Evolutionary conservation across 1,139 yeast genomes (phyloP).

Genomic region (Casaregolazyma lundiana): DNA sequence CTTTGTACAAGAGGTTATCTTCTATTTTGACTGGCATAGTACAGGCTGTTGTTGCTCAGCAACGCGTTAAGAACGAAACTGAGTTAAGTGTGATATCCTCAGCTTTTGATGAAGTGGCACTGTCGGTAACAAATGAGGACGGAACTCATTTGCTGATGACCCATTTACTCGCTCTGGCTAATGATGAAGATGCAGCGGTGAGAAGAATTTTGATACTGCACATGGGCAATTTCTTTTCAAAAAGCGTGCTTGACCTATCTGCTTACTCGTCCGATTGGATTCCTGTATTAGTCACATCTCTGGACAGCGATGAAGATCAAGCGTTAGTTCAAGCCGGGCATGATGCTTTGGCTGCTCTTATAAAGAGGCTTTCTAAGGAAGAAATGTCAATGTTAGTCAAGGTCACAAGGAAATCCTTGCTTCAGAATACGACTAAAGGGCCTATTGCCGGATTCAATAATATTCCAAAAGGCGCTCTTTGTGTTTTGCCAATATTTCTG

Average conservation of each 20-base stretch:
- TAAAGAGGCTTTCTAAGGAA: constrained; percentile 69
- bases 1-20: constrained; percentile 68
- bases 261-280: constrained; percentile 74
- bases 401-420: constrained; percentile 72
- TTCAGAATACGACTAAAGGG: constrained; percentile 58
- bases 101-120: constrained; percentile 63
- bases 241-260: constrained; percentile 65
- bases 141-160: constrained; percentile 84
- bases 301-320: constrained; percentile 60
- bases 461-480: constrained; percentile 81
- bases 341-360: constrained; percentile 59
- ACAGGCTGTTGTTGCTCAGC: constrained; percentile 47
- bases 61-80: constrained; percentile 34
- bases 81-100: constrained; percentile 41
- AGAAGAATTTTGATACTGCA: constrained; percentile 68
- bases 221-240: constrained; percentile 64
- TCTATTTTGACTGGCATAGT: constrained; percentile 69
- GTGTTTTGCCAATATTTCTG: constrained; percentile 83
- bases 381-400: constrained; percentile 69
- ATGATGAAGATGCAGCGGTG: constrained; percentile 59
- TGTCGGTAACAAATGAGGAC: constrained; percentile 71
- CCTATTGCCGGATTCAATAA: constrained; percentile 65
- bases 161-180: constrained; percentile 69
- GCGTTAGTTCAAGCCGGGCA: constrained; percentile 68
- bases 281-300: constrained; percentile 60